Percentiles rank a stretch among this genome's conserved stretches.
These are phyloP conservation scores for Exobasidium rhododendri DNA, from an alignment of 1,284 basidiomycete species.

Conservation along the genomic window DNA sequence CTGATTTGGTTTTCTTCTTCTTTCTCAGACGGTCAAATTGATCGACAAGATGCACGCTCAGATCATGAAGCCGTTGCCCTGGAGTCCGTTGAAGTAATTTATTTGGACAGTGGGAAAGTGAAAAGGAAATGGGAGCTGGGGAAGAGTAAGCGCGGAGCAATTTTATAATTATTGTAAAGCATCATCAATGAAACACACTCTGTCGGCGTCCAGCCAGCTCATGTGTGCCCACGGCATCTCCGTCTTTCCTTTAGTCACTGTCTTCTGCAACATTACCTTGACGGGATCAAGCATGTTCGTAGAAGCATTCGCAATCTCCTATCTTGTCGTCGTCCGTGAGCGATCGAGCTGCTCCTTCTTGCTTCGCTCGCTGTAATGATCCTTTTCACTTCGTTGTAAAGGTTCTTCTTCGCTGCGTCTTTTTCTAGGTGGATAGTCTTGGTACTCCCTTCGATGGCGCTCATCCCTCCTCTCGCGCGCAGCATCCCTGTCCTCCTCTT, in stretches of 20 bases:
- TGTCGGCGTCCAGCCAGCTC: background rate
- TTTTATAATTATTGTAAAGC: background rate
- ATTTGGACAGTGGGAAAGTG: background rate
- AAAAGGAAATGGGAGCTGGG: no score
- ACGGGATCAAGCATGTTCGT: no score
- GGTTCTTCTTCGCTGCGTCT: background rate
- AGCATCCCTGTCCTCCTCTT: constrained; percentile 41
- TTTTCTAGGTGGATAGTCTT: background rate
- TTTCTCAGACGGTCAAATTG: constrained; percentile 44
- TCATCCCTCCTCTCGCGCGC: constrained; percentile 21
- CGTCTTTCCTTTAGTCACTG: no score
- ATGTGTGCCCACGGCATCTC: no score
- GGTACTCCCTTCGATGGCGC: background rate
- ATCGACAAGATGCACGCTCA: constrained; percentile 53
- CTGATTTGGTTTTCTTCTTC: background rate
- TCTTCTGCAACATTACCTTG: no score
- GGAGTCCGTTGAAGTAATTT: constrained; percentile 22
- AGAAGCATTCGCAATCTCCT: no score
- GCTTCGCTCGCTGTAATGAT: no score
- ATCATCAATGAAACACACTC: constrained; percentile 4
- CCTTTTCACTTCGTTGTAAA: no score
- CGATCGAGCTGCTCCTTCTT: no score
- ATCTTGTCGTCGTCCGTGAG: no score
- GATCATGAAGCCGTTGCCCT: constrained; percentile 47
- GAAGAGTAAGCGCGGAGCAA: background rate